phyloP scores from a whole-genome alignment of 139 green algal genomes.

The Dunaliella primolecta region DNA sequence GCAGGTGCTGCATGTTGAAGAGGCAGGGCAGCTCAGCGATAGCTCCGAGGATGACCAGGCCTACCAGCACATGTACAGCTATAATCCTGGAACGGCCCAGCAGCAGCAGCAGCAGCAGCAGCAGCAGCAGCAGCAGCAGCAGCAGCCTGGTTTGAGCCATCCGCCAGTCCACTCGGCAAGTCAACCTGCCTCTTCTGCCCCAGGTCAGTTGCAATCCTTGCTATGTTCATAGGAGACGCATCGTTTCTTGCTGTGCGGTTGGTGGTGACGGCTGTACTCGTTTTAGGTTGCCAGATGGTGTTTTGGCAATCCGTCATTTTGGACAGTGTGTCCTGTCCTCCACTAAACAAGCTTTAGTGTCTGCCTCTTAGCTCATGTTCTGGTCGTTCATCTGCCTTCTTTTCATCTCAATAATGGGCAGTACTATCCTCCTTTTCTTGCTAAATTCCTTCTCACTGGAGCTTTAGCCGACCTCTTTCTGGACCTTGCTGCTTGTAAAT shows the following conservation, averaged over 20 bases:
- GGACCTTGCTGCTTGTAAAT: no score
- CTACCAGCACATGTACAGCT: not conserved
- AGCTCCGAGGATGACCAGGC: constrained; percentile 19
- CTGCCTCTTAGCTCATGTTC: no score
- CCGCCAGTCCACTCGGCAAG: not conserved
- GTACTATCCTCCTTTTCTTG: no score
- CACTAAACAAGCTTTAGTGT: no score
- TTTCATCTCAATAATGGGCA: no score
- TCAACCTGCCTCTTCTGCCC: not conserved
- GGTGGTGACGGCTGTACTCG: no score
- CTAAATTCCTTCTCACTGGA: no score
- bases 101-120: constrained; percentile 9
- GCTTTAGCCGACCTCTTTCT: no score
- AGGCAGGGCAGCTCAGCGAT: constrained; percentile 27
- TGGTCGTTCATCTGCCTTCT: no score
- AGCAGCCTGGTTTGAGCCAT: not conserved
- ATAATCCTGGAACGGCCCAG: not conserved
- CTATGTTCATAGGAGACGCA: not conserved
- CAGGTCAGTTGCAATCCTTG: not conserved
- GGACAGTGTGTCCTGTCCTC: no score
- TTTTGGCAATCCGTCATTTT: no score
- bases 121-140: not conserved
- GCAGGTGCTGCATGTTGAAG: constrained; percentile 22
- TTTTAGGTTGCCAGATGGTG: no score
- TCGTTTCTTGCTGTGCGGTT: not conserved